Evolutionary conservation across 441 rosid species (phyloP).

Genomic region (Brassica hybrid): DNA sequence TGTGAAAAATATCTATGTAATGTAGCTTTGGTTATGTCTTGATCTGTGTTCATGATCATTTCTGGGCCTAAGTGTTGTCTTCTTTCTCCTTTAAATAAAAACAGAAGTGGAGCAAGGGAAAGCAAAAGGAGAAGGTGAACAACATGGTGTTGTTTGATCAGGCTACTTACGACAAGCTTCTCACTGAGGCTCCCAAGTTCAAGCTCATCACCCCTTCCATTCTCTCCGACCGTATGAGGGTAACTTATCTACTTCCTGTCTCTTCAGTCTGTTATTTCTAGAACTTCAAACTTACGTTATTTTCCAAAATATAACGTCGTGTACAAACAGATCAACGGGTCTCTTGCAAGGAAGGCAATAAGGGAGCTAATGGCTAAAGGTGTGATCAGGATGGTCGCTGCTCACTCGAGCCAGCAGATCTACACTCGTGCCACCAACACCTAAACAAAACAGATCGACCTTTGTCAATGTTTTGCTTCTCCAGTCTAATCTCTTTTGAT

Average conservation of each 20-base stretch:
- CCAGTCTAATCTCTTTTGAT: slow-evolving; percentile 10
- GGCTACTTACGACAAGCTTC: slow-evolving; percentile 64
- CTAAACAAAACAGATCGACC: slow-evolving; percentile 8
- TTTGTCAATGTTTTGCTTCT: slow-evolving; percentile 14
- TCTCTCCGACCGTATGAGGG: slow-evolving; percentile 68
- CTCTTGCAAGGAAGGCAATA: slow-evolving; percentile 60
- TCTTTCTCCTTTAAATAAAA: background rate
- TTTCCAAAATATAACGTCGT: no score
- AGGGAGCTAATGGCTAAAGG: slow-evolving; percentile 66
- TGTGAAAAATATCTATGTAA: background rate
- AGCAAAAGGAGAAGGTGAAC: slow-evolving; percentile 78
- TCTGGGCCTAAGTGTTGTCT: background rate
- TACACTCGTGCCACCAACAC: slow-evolving; percentile 57
- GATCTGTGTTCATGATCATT: background rate
- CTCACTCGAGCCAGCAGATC: slow-evolving; percentile 65
- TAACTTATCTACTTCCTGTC: background rate
- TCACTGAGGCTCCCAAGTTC: slow-evolving; percentile 60
- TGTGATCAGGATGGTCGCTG: slow-evolving; percentile 58
- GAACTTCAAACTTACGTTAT: no score
- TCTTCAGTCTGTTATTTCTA: no score
- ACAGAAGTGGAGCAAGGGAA: slow-evolving; percentile 75
- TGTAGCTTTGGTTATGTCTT: background rate
- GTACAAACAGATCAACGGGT: slow-evolving; percentile 50
- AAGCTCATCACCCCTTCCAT: slow-evolving; percentile 64
- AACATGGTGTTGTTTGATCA: slow-evolving; percentile 69